A percentile compares a stretch with the other conserved stretches of the same genome.
Evolutionary conservation across 2,329 filamentous ascomycete genomes (phyloP).

Genomic region (Talaromyces marneffei): DNA sequence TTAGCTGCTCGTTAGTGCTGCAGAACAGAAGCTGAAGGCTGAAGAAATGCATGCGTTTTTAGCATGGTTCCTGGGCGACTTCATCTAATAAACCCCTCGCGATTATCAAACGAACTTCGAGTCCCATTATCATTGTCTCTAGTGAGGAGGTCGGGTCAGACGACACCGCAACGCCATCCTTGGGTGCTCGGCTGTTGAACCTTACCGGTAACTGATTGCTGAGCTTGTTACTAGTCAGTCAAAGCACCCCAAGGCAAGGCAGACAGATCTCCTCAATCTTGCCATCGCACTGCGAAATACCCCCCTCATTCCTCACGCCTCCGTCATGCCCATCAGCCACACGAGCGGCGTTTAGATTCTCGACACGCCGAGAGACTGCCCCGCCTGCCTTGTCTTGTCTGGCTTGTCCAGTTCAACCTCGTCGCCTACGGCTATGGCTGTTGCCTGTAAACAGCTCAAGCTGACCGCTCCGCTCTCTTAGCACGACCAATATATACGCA

Average conservation of each 20-base stretch:
- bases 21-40: not conserved
- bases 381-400: not conserved
- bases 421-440: slow-evolving; percentile 11
- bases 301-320: slow-evolving; percentile 5
- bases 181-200: not conserved
- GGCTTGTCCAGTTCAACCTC: not conserved
- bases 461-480: not conserved
- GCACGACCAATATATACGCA: not conserved
- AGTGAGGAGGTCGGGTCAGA: not conserved
- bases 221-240: not conserved
- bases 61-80: not conserved
- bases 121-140: not conserved
- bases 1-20: not conserved
- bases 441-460: slow-evolving; percentile 2
- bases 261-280: not conserved
- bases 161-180: not conserved
- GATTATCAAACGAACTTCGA: not conserved
- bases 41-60: not conserved
- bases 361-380: not conserved
- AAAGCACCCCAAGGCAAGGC: not conserved
- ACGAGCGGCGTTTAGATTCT: slow-evolving; percentile 4
- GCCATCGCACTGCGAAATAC: slow-evolving; percentile 1
- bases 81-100: not conserved
- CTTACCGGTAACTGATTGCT: not conserved
- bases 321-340: slow-evolving; percentile 10